Evolutionary conservation across 768 basidiomycete genomes (phyloP).

Genomic region (Pisolithus marmoratus): DNA sequence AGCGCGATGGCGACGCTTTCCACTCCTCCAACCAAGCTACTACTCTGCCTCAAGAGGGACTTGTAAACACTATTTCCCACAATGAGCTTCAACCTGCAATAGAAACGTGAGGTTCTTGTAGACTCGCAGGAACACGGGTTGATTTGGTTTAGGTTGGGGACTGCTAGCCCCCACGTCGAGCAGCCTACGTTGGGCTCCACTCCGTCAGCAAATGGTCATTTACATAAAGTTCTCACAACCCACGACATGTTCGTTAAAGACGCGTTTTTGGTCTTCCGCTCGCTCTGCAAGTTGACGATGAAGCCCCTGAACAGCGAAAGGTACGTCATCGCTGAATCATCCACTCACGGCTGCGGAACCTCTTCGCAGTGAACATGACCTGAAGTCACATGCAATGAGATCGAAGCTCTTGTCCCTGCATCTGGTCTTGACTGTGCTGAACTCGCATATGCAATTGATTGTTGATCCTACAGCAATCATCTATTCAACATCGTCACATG

Average conservation of each 20-base stretch:
- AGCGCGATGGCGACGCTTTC: neutral
- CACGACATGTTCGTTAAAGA: slow-evolving; percentile 95
- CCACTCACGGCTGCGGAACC: slow-evolving; percentile 9
- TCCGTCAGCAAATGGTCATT: slow-evolving; percentile 11
- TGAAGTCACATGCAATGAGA: slow-evolving; percentile 95
- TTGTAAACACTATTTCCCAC: neutral
- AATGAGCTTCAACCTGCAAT: slow-evolving; percentile 6
- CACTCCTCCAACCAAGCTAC: slow-evolving; percentile 1
- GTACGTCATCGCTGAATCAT: slow-evolving; percentile 35
- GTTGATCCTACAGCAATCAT: slow-evolving; percentile 86
- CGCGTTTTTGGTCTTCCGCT: slow-evolving; percentile 95
- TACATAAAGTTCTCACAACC: slow-evolving; percentile 49
- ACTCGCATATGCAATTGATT: slow-evolving; percentile 87
- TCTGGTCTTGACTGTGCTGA: slow-evolving; percentile 85
- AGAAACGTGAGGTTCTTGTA: slow-evolving; percentile 17
- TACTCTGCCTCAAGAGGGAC: neutral
- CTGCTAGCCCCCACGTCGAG: slow-evolving; percentile 23
- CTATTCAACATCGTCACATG: slow-evolving; percentile 83
- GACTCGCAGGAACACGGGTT: neutral
- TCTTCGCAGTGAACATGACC: slow-evolving; percentile 75
- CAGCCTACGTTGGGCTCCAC: slow-evolving; percentile 12
- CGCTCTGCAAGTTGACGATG: slow-evolving; percentile 97
- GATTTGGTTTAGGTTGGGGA: slow-evolving; percentile 6
- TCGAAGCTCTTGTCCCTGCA: slow-evolving; percentile 93
- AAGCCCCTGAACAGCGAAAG: slow-evolving; percentile 93